Conservation (phyloP, 768 basidiomycete genomes). For the Rubroboletus satanas region DNA sequence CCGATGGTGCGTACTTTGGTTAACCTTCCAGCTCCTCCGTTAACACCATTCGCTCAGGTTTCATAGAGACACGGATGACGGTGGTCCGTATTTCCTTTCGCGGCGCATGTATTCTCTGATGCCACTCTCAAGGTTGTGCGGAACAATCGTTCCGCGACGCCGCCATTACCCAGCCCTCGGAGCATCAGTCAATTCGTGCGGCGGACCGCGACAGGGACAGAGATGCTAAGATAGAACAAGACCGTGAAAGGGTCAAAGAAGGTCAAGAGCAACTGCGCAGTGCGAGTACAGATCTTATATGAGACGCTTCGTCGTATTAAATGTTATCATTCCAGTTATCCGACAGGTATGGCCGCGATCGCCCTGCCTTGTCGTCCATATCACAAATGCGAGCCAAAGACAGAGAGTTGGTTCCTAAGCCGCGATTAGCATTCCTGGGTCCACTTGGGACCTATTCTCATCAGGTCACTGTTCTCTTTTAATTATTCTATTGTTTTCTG, state of each 20-base stretch:
- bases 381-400: constrained; percentile 56
- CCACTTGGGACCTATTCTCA: constrained; percentile 73
- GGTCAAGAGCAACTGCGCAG: constrained; percentile 76
- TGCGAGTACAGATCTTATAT: constrained; percentile 34
- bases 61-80: constrained; percentile 73
- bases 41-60: constrained; percentile 45
- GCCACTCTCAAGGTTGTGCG: constrained; percentile 42
- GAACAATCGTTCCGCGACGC: constrained; percentile 68
- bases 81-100: constrained; percentile 41
- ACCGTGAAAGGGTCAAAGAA: constrained; percentile 66
- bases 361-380: constrained; percentile 50
- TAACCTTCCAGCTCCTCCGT: neutral
- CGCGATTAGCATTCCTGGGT: constrained; percentile 53
- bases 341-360: constrained; percentile 83
- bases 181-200: constrained; percentile 77
- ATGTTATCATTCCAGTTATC: constrained; percentile 53
- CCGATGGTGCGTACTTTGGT: constrained; percentile 48
- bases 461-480: constrained; percentile 37
- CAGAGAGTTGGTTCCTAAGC: constrained; percentile 52
- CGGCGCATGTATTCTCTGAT: constrained; percentile 3
- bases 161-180: constrained; percentile 69
- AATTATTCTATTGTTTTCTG: constrained; percentile 19
- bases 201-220: constrained; percentile 54
- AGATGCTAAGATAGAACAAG: constrained; percentile 46
- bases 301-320: neutral